phyloP scores from a whole-genome alignment of 371 early-diverging fungal genomes.

The Smittium mucronatum region DNA sequence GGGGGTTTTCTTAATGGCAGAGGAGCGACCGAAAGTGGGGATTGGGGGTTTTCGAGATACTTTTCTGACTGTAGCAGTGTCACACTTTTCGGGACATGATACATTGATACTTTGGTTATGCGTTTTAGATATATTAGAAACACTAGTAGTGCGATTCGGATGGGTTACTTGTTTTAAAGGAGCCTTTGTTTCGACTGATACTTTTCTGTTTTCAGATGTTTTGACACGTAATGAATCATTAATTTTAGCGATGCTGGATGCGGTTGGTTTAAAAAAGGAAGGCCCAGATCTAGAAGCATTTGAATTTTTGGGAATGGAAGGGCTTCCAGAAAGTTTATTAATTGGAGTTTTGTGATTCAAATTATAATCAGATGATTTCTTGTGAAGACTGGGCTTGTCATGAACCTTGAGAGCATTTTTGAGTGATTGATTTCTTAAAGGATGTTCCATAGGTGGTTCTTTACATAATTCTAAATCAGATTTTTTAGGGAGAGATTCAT shows the following conservation, averaged over 20 bases:
- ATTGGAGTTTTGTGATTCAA: no score
- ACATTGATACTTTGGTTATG: neutral
- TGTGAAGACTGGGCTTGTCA: no score
- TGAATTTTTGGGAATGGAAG: no score
- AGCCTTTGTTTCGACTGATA: neutral
- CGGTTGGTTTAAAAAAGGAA: neutral
- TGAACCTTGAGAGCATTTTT: no score
- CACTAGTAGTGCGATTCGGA: neutral
- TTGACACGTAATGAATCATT: neutral
- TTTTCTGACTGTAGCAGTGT: neutral
- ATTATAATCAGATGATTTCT: no score
- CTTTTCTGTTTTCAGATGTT: neutral
- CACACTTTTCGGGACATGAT: neutral
- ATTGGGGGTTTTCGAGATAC: constrained; percentile 4
- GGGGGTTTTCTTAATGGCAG: neutral
- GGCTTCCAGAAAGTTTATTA: no score
- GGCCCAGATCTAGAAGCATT: neutral
- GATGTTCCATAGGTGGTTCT: no score
- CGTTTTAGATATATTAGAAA: neutral
- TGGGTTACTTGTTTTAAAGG: neutral
- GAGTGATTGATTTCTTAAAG: no score
- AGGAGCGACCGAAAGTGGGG: neutral
- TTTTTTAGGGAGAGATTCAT: no score
- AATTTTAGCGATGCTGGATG: constrained; percentile 4
- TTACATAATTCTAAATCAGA: no score